A percentile compares a stretch with the other conserved stretches of the same genome.
Evolutionary conservation across 495 filamentous ascomycete species (phyloP).

Genomic region (Penicillium robsamsonii): DNA sequence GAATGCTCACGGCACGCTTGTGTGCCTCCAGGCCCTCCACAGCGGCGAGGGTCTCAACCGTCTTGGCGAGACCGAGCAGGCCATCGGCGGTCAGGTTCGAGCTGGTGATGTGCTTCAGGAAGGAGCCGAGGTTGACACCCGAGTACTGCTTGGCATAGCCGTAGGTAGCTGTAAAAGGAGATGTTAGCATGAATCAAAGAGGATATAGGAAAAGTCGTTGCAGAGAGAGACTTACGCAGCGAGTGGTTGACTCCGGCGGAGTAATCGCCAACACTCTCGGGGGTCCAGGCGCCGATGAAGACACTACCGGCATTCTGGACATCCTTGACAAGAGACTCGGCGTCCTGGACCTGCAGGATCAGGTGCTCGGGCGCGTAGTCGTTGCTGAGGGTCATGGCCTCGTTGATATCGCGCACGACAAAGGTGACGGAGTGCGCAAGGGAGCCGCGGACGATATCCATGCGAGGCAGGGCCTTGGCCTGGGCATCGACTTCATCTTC

Average conservation of each 20-base stretch:
- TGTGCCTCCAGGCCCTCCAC: conserved; percentile 96
- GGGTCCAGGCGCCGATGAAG: conserved; percentile 93
- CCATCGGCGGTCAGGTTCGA: conserved; percentile 85
- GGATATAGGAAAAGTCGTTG: neutral
- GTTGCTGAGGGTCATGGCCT: conserved; percentile 87
- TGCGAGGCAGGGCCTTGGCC: conserved; percentile 82
- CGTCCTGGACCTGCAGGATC: conserved; percentile 81
- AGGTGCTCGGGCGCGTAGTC: conserved; percentile 96
- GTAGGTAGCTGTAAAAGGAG: conserved; percentile 71
- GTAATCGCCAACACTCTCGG: conserved; percentile 96
- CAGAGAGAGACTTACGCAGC: conserved; percentile 67
- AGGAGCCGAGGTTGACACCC: conserved; percentile 91
- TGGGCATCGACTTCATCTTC: conserved; percentile 89
- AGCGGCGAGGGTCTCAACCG: conserved; percentile 90
- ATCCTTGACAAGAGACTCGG: conserved; percentile 65
- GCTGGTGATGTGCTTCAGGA: conserved; percentile 94
- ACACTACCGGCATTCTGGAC: conserved; percentile 96
- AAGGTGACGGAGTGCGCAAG: conserved; percentile 90
- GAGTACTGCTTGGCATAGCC: conserved; percentile 98
- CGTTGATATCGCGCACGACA: conserved; percentile 71
- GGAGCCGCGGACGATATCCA: conserved; percentile 89
- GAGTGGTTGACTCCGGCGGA: conserved; percentile 97
- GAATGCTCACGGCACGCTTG: conserved; percentile 84
- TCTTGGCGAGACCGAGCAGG: conserved; percentile 73
- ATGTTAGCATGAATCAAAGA: conserved; percentile 15